Evolutionary conservation across 768 basidiomycete genomes (phyloP).

Genomic region (Russula earlei): DNA sequence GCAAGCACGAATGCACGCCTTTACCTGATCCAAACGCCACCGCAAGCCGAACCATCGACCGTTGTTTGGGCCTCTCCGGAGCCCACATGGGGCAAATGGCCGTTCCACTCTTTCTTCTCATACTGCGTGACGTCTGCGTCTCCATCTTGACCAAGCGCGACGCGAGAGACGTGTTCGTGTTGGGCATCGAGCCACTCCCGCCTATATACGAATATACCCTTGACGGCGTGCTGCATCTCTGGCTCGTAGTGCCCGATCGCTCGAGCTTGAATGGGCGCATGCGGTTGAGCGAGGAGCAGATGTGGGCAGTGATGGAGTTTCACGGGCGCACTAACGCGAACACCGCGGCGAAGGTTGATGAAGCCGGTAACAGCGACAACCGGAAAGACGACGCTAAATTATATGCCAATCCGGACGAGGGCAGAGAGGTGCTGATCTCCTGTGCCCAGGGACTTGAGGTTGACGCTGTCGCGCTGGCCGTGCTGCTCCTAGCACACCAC

Average conservation of each 20-base stretch:
- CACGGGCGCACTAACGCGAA: not conserved
- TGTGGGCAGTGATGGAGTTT: not conserved
- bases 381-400: not conserved
- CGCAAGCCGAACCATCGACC: not conserved
- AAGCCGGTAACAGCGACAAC: not conserved
- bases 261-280: not conserved
- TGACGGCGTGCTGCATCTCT: conserved; percentile 2
- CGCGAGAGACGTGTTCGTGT: not conserved
- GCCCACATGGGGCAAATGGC: conserved; percentile 6
- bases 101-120: not conserved
- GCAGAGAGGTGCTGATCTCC: not conserved
- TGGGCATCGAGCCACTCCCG: not conserved
- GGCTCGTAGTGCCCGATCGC: conserved; percentile 5
- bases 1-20: not conserved
- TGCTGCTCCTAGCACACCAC: not conserved
- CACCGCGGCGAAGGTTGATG: not conserved
- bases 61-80: not conserved
- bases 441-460: conserved; percentile 4
- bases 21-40: not conserved
- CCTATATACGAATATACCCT: not conserved
- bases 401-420: not conserved
- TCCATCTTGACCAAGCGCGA: conserved; percentile 4
- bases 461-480: conserved; percentile 4
- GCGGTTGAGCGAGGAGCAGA: conserved; percentile 1
- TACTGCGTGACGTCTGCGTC: too few species aligned